Conservation (phyloP, 768 basidiomycete species). For the Podaxis rugospora region DNA sequence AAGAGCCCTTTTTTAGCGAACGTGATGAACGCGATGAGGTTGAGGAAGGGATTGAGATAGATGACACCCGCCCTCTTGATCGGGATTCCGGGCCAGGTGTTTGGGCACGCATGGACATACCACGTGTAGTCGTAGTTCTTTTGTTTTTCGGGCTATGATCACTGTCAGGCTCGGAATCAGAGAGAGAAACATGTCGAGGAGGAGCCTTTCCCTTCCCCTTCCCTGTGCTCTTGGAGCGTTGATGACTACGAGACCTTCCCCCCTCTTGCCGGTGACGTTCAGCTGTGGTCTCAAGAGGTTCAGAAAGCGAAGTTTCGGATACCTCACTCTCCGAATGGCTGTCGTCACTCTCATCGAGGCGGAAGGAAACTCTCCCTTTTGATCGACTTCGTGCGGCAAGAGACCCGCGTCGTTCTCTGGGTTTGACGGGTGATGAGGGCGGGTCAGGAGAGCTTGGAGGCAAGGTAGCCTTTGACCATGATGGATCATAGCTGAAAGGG, state of each 20-base stretch:
- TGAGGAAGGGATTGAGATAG: background rate
- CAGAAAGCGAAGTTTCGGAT: constrained; percentile 2
- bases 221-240: constrained; percentile 5
- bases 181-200: background rate
- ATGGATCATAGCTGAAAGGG: constrained; percentile 36
- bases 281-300: constrained; percentile 1
- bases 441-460: constrained; percentile 49
- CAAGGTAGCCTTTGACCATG: constrained; percentile 40
- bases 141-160: background rate
- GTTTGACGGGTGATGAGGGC: constrained; percentile 33
- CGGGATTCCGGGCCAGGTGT: background rate
- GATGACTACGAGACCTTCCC: background rate
- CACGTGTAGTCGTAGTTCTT: background rate
- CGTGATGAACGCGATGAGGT: background rate
- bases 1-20: background rate
- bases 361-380: constrained; percentile 57
- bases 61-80: background rate
- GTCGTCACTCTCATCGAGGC: constrained; percentile 28
- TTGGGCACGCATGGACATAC: background rate
- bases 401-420: constrained; percentile 26
- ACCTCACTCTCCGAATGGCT: constrained; percentile 13
- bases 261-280: background rate
- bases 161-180: constrained; percentile 2
- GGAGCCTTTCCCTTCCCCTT: constrained; percentile 14
- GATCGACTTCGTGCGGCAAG: constrained; percentile 48